Evolutionary conservation across 2,329 filamentous ascomycete species (phyloP), one percentile per base, ranked within the genome.

Genomic region (Anthostomella pinea): DNA sequence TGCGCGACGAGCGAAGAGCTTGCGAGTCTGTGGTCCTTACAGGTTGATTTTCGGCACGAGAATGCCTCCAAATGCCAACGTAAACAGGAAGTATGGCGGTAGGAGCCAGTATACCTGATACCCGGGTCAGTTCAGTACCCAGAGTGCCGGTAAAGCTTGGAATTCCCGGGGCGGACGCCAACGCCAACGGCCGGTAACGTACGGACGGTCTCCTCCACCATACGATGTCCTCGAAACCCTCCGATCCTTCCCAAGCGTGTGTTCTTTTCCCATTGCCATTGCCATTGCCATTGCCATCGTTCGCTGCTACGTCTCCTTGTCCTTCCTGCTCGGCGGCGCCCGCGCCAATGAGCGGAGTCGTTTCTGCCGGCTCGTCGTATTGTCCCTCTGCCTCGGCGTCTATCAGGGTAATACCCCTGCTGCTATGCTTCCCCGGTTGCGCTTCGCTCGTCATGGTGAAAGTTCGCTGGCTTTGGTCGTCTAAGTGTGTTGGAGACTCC

Each of bases 31-130:
- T n/a, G n/a, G n/a, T n/a, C 52, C 74, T 60, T 63, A 79, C 64
- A 96, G 67, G 56, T 95, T 95, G 45, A 95, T 72, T 60, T 85
- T 93, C 8, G 91, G 90, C 7, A 96, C 87, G 6, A 93, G 70
- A 6, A 87, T 77, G 38, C 87, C 88, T 20, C 91, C 93, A 61
- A 93, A 91, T 0, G 90, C 89, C 35, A 94, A 69, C 0, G 88
- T 87, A 57, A 88, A 91, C 28, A 95, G 64, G 38, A 85, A 72
- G 62, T 90, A 93, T 1, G 89, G 86, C 0, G 77, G 79, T 6
- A 97, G 62, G 4, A 97, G 72, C 87, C 89, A 97, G 62, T 74
- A 87, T 34, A 94, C 78, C 86, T 87, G 43, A 21, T 10, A 10
- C 19, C 23, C 38, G 41, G 32, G 44, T 63, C 48, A 64, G 58